Evolutionary conservation across 768 basidiomycete genomes (phyloP).

Genomic region (Kondoa subrosea): DNA sequence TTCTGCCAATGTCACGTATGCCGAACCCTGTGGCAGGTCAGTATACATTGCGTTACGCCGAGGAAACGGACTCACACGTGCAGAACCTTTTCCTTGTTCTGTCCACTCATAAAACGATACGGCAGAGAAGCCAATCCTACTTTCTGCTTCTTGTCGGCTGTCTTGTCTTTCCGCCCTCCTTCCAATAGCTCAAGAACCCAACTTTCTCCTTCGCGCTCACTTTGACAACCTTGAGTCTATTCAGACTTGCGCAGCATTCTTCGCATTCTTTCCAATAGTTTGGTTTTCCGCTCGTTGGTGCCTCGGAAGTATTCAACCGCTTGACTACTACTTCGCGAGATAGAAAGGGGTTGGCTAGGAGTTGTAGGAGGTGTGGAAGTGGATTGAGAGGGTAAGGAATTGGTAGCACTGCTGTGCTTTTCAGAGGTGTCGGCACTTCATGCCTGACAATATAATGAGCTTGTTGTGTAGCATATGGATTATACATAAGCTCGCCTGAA

Average conservation of each 20-base stretch:
- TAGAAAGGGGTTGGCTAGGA: conserved; percentile 4
- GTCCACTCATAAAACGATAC: background rate
- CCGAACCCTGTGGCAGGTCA: too few relatives aligned
- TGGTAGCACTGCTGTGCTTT: conserved; percentile 19
- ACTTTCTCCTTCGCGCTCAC: conserved; percentile 21
- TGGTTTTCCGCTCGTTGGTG: background rate
- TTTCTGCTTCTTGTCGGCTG: background rate
- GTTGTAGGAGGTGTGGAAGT: conserved; percentile 14
- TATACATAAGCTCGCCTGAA: conserved; percentile 15
- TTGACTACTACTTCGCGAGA: conserved; percentile 15
- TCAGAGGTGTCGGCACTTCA: conserved; percentile 14
- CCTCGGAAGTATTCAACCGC: conserved; percentile 18
- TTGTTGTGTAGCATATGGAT: background rate
- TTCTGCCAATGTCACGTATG: too few relatives aligned
- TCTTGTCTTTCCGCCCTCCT: background rate
- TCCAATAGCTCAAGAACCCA: conserved; percentile 17
- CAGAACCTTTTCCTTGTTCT: background rate
- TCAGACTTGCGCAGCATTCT: conserved; percentile 13
- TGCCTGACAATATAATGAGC: conserved; percentile 9
- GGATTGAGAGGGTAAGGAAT: conserved; percentile 14
- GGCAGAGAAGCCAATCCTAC: background rate
- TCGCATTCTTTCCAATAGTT: conserved; percentile 9
- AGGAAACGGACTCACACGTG: too few relatives aligned
- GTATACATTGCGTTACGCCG: too few relatives aligned
- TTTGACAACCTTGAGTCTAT: conserved; percentile 15